A percentile compares a stretch with the other conserved stretches of the same genome.
Evolutionary conservation across 495 filamentous ascomycete genomes (phyloP).

Genomic region (Penicillium pulvis): DNA sequence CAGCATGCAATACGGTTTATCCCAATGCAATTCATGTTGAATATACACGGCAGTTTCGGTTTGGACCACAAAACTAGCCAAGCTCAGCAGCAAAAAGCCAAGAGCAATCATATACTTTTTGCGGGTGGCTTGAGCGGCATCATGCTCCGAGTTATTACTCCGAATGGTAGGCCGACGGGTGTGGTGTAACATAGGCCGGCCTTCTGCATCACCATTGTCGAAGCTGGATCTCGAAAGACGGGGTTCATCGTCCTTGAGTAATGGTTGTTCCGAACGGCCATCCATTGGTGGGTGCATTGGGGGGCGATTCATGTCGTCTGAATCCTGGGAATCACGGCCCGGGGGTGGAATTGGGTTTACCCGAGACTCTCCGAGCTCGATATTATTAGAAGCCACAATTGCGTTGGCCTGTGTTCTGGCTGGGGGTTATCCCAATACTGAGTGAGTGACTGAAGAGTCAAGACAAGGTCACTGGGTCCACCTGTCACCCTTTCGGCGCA

Average conservation of each 20-base stretch:
- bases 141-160: conserved; percentile 59
- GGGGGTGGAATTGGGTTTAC: conserved; percentile 13
- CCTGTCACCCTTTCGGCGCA: conserved; percentile 9
- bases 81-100: conserved; percentile 75
- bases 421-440: background rate
- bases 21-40: conserved; percentile 83
- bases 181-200: conserved; percentile 46
- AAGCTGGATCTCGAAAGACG: conserved; percentile 45
- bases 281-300: conserved; percentile 51
- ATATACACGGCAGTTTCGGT: conserved; percentile 95
- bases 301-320: conserved; percentile 51
- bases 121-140: conserved; percentile 62
- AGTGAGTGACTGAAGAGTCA: conserved; percentile 3
- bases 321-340: conserved; percentile 36
- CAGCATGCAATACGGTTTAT: conserved; percentile 98
- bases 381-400: conserved; percentile 32
- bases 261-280: conserved; percentile 54
- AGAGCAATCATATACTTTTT: conserved; percentile 85
- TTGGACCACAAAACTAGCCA: conserved; percentile 84
- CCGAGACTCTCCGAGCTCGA: conserved; percentile 28
- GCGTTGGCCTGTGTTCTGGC: conserved; percentile 10
- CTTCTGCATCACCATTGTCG: conserved; percentile 39
- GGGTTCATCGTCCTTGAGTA: conserved; percentile 57
- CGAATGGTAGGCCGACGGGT: conserved; percentile 60
- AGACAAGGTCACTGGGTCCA: conserved; percentile 2